Percentiles rank a stretch among this genome's conserved stretches.
Evolutionary conservation across 192 early-diverging fungal genomes (phyloP).

Genomic region (Backusella australiensis): DNA sequence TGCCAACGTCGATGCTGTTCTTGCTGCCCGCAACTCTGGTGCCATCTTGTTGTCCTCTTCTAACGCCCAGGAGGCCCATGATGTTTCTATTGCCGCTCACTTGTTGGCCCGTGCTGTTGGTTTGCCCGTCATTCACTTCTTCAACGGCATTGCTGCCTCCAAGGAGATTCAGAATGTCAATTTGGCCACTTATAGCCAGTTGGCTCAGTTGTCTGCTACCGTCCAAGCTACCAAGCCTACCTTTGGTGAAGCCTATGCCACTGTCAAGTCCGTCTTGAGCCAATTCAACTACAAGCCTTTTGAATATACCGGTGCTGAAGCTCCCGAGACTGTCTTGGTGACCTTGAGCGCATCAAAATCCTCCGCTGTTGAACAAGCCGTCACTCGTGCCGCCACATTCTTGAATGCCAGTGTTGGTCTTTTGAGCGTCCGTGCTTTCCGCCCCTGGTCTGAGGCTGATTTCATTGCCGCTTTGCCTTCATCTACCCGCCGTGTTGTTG

Average conservation of each 20-base stretch:
- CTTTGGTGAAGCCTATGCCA: constrained; percentile 24
- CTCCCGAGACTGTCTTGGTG: constrained; percentile 79
- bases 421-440: constrained; percentile 72
- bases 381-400: constrained; percentile 39
- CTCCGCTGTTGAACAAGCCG: constrained; percentile 47
- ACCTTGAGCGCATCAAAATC: constrained; percentile 63
- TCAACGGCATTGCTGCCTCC: constrained; percentile 67
- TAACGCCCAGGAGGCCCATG: constrained; percentile 85
- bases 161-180: constrained; percentile 49
- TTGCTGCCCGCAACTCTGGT: constrained; percentile 76
- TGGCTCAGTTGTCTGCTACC: constrained; percentile 44
- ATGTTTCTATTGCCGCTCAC: constrained; percentile 84
- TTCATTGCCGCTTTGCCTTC: constrained; percentile 69
- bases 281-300: constrained; percentile 66
- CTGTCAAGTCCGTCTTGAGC: constrained; percentile 40
- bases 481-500: constrained; percentile 64
- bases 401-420: constrained; percentile 54
- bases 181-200: constrained; percentile 47
- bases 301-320: constrained; percentile 75
- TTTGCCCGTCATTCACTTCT: constrained; percentile 81
- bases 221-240: neutral
- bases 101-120: constrained; percentile 58
- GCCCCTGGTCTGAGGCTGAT: constrained; percentile 81
- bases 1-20: constrained; percentile 67
- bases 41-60: constrained; percentile 73